Percentiles rank a stretch among this genome's conserved stretches.
Evolutionary conservation across 139 green algal species (phyloP).

Genomic region (Spirogloea muscicola): DNA sequence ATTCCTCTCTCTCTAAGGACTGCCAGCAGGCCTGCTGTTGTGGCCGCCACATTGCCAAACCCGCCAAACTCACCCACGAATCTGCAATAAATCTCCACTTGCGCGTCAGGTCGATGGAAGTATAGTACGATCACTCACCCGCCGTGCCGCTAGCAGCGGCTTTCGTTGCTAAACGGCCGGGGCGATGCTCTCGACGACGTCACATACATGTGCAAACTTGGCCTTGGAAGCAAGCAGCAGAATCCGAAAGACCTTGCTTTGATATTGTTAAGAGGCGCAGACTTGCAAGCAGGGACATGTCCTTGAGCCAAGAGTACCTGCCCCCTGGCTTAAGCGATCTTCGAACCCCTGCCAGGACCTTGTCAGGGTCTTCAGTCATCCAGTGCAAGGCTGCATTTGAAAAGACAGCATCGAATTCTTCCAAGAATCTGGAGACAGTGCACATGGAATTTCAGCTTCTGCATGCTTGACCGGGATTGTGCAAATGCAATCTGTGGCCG

Average conservation of each 20-base stretch:
- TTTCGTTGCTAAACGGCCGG: no score
- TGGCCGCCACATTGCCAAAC: conserved; percentile 34
- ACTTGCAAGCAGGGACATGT: background rate
- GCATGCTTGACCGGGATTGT: background rate
- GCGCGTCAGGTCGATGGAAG: background rate
- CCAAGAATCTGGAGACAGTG: background rate
- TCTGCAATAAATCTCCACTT: background rate
- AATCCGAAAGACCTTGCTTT: no score
- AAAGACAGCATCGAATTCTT: conserved; percentile 41
- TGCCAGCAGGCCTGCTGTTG: conserved; percentile 18
- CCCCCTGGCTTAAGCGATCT: conserved; percentile 19
- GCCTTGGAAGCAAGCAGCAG: no score
- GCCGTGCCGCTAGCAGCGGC: no score
- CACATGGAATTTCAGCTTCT: background rate
- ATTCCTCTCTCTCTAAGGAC: conserved; percentile 15
- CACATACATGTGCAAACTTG: background rate
- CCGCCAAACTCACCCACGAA: conserved; percentile 35
- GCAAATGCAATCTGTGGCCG: background rate
- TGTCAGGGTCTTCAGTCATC: conserved; percentile 28
- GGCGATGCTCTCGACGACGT: no score
- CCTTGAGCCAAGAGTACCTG: background rate
- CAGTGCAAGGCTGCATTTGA: conserved; percentile 40
- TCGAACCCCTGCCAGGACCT: conserved; percentile 17
- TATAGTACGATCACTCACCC: background rate
- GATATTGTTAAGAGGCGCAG: no score